Conservation (phyloP, 495 filamentous ascomycete genomes). For the Cercophora sp. region DNA sequence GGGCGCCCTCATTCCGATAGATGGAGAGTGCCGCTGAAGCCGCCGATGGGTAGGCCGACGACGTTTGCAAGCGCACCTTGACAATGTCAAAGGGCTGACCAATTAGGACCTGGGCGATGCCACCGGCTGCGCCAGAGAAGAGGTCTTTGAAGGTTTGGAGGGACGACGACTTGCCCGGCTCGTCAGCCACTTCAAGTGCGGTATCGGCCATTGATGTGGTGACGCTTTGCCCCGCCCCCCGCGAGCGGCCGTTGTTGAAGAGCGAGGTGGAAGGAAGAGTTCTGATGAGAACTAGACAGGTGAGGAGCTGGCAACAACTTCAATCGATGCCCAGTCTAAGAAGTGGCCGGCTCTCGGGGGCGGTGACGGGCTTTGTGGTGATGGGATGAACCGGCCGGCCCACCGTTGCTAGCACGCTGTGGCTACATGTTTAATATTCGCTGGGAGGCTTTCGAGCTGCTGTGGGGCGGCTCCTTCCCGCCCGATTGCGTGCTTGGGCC, state of each 20-base stretch:
- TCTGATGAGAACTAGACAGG: no score
- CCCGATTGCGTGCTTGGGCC: background rate
- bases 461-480: no score
- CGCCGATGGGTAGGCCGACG: constrained; percentile 71
- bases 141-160: constrained; percentile 80
- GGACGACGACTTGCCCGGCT: constrained; percentile 27
- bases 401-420: no score
- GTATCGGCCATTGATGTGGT: constrained; percentile 45
- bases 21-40: constrained; percentile 77
- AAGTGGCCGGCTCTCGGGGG: no score
- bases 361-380: no score
- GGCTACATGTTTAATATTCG: no score
- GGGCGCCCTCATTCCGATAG: constrained; percentile 78
- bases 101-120: constrained; percentile 89
- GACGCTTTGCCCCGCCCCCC: no score
- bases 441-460: no score
- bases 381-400: no score
- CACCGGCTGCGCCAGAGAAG: constrained; percentile 84
- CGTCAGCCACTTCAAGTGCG: constrained; percentile 34
- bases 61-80: constrained; percentile 95
- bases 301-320: no score
- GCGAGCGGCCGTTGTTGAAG: no score
- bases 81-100: constrained; percentile 99
- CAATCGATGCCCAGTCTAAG: no score
- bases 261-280: background rate